Base-by-base conservation (phyloP, 2,329 filamentous ascomycete species). In the Mariannaea sp. region DNA sequence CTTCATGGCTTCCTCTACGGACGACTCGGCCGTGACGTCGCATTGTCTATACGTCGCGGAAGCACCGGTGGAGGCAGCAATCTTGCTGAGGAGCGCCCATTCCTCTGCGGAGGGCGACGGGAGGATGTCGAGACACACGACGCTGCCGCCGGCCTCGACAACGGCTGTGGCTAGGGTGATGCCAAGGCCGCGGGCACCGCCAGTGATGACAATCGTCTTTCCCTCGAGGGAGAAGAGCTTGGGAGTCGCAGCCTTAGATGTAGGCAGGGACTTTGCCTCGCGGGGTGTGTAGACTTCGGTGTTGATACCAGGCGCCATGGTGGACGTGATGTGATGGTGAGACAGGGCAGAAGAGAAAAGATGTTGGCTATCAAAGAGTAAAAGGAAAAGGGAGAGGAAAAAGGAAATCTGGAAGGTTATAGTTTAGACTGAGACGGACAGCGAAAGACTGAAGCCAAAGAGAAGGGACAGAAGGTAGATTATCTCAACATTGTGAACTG, bases 151-250 rank as follows among this genome's bases (percentile, higher is more conserved):
- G 12, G 77, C 75, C 58, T 81, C 79, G 39, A 78, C 62, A 3
- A 81, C 70, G 2, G 77, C 80, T 22, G 70, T 69, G 4, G 79
- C 75, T 12, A 82, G 71, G 14, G 74, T 75, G 33, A 81, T 75
- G 12, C 80, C 80, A 1, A 82, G 69, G 12, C 80, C 79, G 13
- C 78, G 75, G 7, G 73, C 78, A 35, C 75, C 80, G 6, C 80
- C 79, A 1, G 80, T 82, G 35, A 82, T 78, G 29, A 71, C 73
- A 19, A 76, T 68, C 0, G 76, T 79, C 57, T 71, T 73, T 35
- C 70, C 71, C 35, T 69, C 65, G 8, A 81, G 74, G 4, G 77
- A 78, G 61, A 80, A 79, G 27, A 77, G 71, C 7, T 67, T 67
- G 29, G 55, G 56, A 6, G 63, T 65, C 4, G 67, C 44, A 8